Evolutionary conservation across 1,139 yeast genomes (phyloP).

Genomic region (Hyphopichia buzzinii): DNA sequence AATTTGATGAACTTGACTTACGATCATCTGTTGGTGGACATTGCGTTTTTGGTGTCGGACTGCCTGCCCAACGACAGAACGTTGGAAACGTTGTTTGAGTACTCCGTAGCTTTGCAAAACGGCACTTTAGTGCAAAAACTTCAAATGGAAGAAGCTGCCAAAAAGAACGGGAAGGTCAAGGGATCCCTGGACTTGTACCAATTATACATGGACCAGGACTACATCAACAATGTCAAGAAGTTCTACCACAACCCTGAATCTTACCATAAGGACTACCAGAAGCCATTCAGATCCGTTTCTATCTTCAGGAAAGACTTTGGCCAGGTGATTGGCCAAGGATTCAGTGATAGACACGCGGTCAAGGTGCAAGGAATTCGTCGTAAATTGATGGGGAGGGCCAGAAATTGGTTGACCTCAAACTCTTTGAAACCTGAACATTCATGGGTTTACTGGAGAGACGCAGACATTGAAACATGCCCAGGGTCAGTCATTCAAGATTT

Average conservation of each 20-base stretch:
- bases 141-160: slow-evolving; percentile 29
- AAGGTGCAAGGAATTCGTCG: slow-evolving; percentile 87
- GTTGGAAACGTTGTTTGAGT: slow-evolving; percentile 62
- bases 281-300: slow-evolving; percentile 74
- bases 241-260: slow-evolving; percentile 61
- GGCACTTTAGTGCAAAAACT: slow-evolving; percentile 59
- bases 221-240: slow-evolving; percentile 52
- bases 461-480: slow-evolving; percentile 81
- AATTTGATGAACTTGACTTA: slow-evolving; percentile 83
- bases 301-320: slow-evolving; percentile 85
- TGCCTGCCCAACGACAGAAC: slow-evolving; percentile 77
- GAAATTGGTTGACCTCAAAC: slow-evolving; percentile 80
- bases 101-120: slow-evolving; percentile 65
- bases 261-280: slow-evolving; percentile 57
- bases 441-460: slow-evolving; percentile 96
- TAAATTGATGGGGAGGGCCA: slow-evolving; percentile 84
- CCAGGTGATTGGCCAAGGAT: slow-evolving; percentile 82
- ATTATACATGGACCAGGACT: slow-evolving; percentile 66
- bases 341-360: slow-evolving; percentile 84
- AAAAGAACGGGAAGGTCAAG: slow-evolving; percentile 24
- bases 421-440: slow-evolving; percentile 84
- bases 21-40: slow-evolving; percentile 76
- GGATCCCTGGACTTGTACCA: slow-evolving; percentile 65
- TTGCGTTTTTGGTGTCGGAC: slow-evolving; percentile 84
- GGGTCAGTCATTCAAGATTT: slow-evolving; percentile 75